Evolutionary conservation across 768 basidiomycete genomes (phyloP).

Genomic region (Leccinum boreale): DNA sequence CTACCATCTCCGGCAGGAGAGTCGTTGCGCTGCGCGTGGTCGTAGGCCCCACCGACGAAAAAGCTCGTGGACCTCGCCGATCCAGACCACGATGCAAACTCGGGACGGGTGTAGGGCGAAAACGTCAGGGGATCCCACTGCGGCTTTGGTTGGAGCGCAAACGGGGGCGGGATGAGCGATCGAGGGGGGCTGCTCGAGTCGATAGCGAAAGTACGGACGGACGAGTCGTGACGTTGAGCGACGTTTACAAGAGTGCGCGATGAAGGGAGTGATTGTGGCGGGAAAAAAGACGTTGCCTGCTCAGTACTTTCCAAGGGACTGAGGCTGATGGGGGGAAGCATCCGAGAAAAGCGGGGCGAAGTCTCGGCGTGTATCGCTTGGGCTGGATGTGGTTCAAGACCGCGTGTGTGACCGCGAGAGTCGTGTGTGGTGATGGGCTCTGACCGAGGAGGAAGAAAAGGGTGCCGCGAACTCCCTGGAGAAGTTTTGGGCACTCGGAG

Average conservation of each 20-base stretch:
- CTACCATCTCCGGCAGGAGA: slow-evolving; percentile 1
- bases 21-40: slow-evolving; percentile 13
- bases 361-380: slow-evolving; percentile 11
- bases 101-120: slow-evolving; percentile 35
- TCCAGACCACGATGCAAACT: slow-evolving; percentile 34
- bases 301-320: slow-evolving; percentile 16
- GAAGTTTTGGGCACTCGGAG: slow-evolving; percentile 12
- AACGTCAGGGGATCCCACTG: slow-evolving; percentile 56
- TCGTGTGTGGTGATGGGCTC: slow-evolving; percentile 8
- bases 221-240: slow-evolving; percentile 17
- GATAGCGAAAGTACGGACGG: slow-evolving; percentile 16
- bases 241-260: slow-evolving; percentile 14
- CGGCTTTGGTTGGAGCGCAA: slow-evolving; percentile 62
- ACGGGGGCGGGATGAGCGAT: slow-evolving; percentile 47
- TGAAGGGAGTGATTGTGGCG: slow-evolving; percentile 34
- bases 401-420: slow-evolving; percentile 15
- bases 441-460: slow-evolving; percentile 3
- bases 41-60: slow-evolving; percentile 13
- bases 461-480: not conserved
- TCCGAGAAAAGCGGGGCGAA: slow-evolving; percentile 26
- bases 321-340: slow-evolving; percentile 27
- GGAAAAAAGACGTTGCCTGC: slow-evolving; percentile 20
- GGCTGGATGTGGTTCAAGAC: slow-evolving; percentile 8
- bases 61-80: slow-evolving; percentile 24
- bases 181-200: slow-evolving; percentile 13